A percentile compares a stretch with the other conserved stretches of the same genome.
phyloP scores from a whole-genome alignment of 768 basidiomycete species.

The Amanita fuliginea region DNA sequence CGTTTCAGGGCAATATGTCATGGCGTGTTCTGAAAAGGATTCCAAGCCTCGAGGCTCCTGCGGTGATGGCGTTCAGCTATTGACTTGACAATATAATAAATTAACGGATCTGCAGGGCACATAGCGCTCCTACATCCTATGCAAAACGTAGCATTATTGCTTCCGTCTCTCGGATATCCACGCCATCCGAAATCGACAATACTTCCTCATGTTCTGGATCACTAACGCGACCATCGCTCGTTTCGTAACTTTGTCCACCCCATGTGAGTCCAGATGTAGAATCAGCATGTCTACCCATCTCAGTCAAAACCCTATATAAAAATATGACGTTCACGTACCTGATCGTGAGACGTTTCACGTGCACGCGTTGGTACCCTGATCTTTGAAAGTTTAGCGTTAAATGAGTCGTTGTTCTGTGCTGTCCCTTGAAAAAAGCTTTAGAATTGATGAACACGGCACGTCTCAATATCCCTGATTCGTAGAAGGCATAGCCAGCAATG shows the following conservation, averaged over 20 bases:
- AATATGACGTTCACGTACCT: constrained; percentile 20
- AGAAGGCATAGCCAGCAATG: constrained; percentile 54
- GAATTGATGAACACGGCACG: constrained; percentile 53
- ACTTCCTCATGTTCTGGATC: constrained; percentile 23
- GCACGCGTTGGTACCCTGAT: constrained; percentile 17
- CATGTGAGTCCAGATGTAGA: constrained; percentile 40
- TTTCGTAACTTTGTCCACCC: constrained; percentile 52
- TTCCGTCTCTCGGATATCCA: constrained; percentile 39
- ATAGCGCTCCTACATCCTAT: too few relatives aligned
- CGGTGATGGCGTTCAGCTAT: constrained; percentile 48
- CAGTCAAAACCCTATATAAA: neutral
- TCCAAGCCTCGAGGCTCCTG: constrained; percentile 82
- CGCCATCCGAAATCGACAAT: constrained; percentile 19
- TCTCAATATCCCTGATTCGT: constrained; percentile 29
- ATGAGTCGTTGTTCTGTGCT: constrained; percentile 29
- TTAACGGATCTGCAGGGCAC: too few relatives aligned
- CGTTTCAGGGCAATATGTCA: constrained; percentile 64
- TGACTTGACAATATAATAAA: too few relatives aligned
- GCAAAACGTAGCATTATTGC: constrained; percentile 30
- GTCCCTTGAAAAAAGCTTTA: constrained; percentile 31
- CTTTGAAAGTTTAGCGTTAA: constrained; percentile 24
- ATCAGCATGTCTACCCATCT: constrained; percentile 29
- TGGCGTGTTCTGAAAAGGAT: constrained; percentile 56
- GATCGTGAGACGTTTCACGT: constrained; percentile 38
- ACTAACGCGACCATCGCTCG: constrained; percentile 27